These are phyloP conservation scores for Theileria orientalis DNA, from an alignment of 169 alveolate genomes.

Conservation along the genomic window DNA sequence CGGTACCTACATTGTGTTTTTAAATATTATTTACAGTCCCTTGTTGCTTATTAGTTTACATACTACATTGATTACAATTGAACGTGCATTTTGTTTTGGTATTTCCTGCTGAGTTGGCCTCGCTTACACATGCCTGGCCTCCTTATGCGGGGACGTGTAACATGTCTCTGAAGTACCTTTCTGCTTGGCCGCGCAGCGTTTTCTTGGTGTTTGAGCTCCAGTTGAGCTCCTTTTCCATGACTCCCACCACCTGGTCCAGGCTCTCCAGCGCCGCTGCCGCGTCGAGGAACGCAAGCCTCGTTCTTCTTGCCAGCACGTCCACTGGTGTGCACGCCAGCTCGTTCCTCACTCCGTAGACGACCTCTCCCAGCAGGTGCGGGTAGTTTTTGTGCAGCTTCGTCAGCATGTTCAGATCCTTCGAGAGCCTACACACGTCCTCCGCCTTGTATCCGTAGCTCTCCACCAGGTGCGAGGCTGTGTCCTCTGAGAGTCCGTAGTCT, in stretches of 20 bases:
- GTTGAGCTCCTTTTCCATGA: slow-evolving; percentile 66
- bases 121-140: neutral
- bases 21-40: no score
- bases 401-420: slow-evolving; percentile 60
- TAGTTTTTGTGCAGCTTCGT: slow-evolving; percentile 64
- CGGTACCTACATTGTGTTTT: no score
- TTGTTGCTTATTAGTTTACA: no score
- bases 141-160: neutral
- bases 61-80: no score
- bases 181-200: slow-evolving; percentile 60
- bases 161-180: slow-evolving; percentile 49
- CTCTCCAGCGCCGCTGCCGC: slow-evolving; percentile 57
- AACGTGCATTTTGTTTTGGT: neutral
- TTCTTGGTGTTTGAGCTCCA: slow-evolving; percentile 59
- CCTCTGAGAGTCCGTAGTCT: slow-evolving; percentile 55
- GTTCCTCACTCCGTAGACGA: slow-evolving; percentile 70
- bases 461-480: slow-evolving; percentile 69
- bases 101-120: neutral
- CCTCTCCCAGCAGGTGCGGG: slow-evolving; percentile 76
- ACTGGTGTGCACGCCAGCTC: slow-evolving; percentile 77
- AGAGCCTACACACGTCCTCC: slow-evolving; percentile 68
- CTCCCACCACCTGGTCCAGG: slow-evolving; percentile 43
- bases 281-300: slow-evolving; percentile 76
- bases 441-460: slow-evolving; percentile 76
- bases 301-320: slow-evolving; percentile 80